A percentile compares a stretch with the other conserved stretches of the same genome.
phyloP scores from a whole-genome alignment of 176 grass and related monocot species.

The Lolium multiflorum region DNA sequence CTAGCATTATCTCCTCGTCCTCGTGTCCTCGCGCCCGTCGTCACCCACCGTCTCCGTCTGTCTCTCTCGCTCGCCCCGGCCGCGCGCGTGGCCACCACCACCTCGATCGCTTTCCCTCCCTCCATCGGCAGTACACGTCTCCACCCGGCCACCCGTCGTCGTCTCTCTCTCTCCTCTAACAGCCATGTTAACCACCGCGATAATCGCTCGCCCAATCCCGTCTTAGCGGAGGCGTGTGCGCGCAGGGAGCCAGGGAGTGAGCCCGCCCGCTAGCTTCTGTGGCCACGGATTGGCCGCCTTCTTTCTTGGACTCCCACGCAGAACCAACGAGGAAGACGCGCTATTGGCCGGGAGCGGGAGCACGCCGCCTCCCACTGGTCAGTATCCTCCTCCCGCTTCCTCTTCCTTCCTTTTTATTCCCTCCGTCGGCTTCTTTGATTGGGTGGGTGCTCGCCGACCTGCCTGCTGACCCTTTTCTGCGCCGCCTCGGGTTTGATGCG shows the following conservation, averaged over 20 bases:
- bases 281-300: constrained; percentile 43
- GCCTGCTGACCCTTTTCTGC: background rate
- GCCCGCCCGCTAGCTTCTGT: background rate
- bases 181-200: background rate
- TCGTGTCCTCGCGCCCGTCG: background rate
- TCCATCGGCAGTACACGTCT: background rate
- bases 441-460: constrained; percentile 39
- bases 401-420: constrained; percentile 4
- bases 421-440: constrained; percentile 26
- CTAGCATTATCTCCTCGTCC: constrained; percentile 22
- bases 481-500: constrained; percentile 41
- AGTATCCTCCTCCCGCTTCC: background rate
- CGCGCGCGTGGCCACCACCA: constrained; percentile 35
- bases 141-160: background rate
- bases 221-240: background rate
- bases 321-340: background rate
- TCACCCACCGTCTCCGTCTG: background rate
- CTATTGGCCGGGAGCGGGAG: constrained; percentile 48
- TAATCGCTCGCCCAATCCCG: constrained; percentile 37
- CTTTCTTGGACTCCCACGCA: constrained; percentile 19
- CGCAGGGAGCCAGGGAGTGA: background rate
- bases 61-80: constrained; percentile 23
- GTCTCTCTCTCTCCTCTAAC: background rate
- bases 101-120: background rate
- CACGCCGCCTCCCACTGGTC: constrained; percentile 38